Evolutionary conservation across 805 yeast genomes (phyloP), one percentile per base, ranked within the genome.

Genomic region (Wickerhamomyces rabaulensis): DNA sequence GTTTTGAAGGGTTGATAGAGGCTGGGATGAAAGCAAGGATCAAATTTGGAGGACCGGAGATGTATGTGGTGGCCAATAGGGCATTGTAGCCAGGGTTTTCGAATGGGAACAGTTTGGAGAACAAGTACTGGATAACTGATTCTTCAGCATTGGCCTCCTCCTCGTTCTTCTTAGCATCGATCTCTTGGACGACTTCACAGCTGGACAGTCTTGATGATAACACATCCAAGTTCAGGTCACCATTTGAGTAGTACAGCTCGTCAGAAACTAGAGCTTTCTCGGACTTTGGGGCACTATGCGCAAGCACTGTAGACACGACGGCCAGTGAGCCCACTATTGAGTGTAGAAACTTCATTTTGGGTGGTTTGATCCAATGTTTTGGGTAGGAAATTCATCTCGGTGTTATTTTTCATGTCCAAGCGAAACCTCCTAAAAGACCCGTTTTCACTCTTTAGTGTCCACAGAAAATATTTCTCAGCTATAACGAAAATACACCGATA

Each of bases 41-140:
- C 36, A 81, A 55, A 53, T 77, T 79, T 33, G 91, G 88, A 7
- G 84, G 78, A 0, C 85, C 78, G 9, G 85, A 79, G 39, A 84
- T 79, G 55, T 80, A 73, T 0, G 82, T 63, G 0, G 87, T 80
- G 3, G 90, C 87, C 39, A 83, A 55, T 4, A 84, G 36, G 1
- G 90, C 76, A 58, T 84, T 84, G 41, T 74, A 74, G 2, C 78
- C 80, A 1, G 89, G 79, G 9, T 56, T 55, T n/a, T 80, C 78
- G 53, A 74, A 69, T 5, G 79, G 79, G 61, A 76, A 75, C 6
- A 74, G 54, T 41, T 65, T 62, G 4, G 70, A 65, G 50, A 76
- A 78, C 3, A 72, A 29, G 45, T 62, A 62, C 40, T 69, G 67
- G 33, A 76, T 63, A 25, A 64, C 52, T 2, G 67, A 55, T 15